A percentile compares a stretch with the other conserved stretches of the same genome.
These are phyloP conservation scores for Metarhizium brunneum DNA, from an alignment of 2,329 filamentous ascomycete genomes.

Conservation along the genomic window DNA sequence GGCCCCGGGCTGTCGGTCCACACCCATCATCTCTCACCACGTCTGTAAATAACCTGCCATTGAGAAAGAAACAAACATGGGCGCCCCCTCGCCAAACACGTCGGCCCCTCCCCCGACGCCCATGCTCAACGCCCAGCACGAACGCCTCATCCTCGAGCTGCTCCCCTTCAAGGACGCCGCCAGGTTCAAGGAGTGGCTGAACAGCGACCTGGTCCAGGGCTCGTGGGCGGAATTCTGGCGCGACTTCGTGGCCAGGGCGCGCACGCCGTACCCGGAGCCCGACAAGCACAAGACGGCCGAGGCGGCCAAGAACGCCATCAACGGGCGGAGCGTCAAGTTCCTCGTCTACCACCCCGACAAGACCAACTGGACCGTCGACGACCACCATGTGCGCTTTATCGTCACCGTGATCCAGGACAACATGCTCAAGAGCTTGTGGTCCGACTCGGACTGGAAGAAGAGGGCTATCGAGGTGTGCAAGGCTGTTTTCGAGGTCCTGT, in stretches of 20 bases:
- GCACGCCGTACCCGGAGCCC: conserved; percentile 14
- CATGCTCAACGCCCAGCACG: conserved; percentile 21
- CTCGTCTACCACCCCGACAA: conserved; percentile 28
- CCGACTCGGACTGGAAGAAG: conserved; percentile 17
- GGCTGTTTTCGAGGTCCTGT: conserved; percentile 28
- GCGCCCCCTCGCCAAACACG: background rate
- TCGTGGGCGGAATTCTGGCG: conserved; percentile 28
- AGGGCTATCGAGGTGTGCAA: conserved; percentile 20
- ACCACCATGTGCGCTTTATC: conserved; percentile 30
- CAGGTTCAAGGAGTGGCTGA: conserved; percentile 27
- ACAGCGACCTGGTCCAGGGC: conserved; percentile 20
- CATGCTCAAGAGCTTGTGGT: conserved; percentile 23
- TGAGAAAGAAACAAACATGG: background rate
- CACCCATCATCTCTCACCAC: too few species aligned
- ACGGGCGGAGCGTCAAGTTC: conserved; percentile 18
- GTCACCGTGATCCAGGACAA: conserved; percentile 25
- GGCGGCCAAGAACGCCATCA: conserved; percentile 22
- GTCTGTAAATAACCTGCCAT: background rate
- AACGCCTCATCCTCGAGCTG: conserved; percentile 29
- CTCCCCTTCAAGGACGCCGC: conserved; percentile 24
- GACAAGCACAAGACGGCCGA: conserved; percentile 23
- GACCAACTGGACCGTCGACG: conserved; percentile 23
- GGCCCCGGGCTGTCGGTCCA: too few species aligned
- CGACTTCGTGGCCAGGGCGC: conserved; percentile 18
- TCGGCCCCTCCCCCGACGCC: background rate